Evolutionary conservation across 306 rosid species (phyloP).

Genomic region (Geum urbanum): DNA sequence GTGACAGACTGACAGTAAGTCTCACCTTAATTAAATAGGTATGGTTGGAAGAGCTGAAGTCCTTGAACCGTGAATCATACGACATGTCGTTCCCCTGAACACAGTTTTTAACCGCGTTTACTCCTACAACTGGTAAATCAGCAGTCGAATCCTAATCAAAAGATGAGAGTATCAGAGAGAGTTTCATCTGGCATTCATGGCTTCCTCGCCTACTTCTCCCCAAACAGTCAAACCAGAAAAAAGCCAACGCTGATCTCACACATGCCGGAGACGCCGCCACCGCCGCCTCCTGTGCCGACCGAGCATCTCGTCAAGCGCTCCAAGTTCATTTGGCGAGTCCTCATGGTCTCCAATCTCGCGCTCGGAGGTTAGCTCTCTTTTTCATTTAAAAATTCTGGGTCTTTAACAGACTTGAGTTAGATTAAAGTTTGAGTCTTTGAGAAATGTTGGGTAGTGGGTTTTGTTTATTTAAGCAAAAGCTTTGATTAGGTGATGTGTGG

Average conservation of each 20-base stretch:
- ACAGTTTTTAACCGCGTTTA: background rate
- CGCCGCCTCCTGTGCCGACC: slow-evolving; percentile 30
- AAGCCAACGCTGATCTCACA: background rate
- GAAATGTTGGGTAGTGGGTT: background rate
- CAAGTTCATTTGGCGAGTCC: slow-evolving; percentile 74
- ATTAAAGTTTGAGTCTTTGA: background rate
- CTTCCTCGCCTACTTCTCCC: background rate
- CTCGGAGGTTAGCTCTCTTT: slow-evolving; percentile 53
- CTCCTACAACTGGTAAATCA: background rate
- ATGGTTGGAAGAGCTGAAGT: too few species aligned
- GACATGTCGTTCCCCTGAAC: background rate
- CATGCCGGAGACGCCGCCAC: slow-evolving; percentile 33
- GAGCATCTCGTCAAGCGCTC: slow-evolving; percentile 41
- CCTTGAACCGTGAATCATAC: background rate
- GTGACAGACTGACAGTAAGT: too few species aligned
- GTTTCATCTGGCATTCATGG: background rate
- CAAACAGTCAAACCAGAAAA: background rate
- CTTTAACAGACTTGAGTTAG: background rate
- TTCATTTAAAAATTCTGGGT: background rate
- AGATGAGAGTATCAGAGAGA: background rate
- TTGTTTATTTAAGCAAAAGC: background rate
- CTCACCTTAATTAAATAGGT: too few species aligned
- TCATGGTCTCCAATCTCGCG: slow-evolving; percentile 69
- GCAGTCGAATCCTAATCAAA: background rate
- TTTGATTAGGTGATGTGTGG: background rate